A percentile compares a stretch with the other conserved stretches of the same genome.
These are phyloP conservation scores for Yamadazyma conglobata DNA, from an alignment of 1,139 yeast genomes.

Conservation along the genomic window DNA sequence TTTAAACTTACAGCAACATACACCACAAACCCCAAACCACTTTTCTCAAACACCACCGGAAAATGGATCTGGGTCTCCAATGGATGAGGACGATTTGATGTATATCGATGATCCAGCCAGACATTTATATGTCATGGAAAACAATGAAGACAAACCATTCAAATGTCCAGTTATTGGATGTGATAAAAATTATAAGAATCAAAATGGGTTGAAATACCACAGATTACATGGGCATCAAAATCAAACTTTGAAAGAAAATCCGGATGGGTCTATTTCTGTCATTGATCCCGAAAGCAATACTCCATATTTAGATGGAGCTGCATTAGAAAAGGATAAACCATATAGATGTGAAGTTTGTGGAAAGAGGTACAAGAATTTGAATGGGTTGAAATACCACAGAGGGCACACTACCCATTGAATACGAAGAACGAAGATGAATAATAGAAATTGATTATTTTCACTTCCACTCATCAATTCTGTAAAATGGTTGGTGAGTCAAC, in stretches of 20 bases:
- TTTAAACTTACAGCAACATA: slow-evolving; percentile 16
- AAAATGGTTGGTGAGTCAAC: too few relatives aligned
- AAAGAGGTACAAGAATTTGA: slow-evolving; percentile 90
- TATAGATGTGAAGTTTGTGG: slow-evolving; percentile 98
- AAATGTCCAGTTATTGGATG: slow-evolving; percentile 98
- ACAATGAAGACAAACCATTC: slow-evolving; percentile 90
- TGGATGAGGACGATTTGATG: slow-evolving; percentile 44
- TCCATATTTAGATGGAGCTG: slow-evolving; percentile 89
- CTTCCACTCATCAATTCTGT: too few relatives aligned
- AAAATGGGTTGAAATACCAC: slow-evolving; percentile 94
- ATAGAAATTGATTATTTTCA: too few relatives aligned
- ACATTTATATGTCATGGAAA: slow-evolving; percentile 86
- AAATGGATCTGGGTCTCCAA: slow-evolving; percentile 20
- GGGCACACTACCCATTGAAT: slow-evolving; percentile 91
- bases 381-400: slow-evolving; percentile 94
- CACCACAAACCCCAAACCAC: slow-evolving; percentile 18
- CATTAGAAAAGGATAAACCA: slow-evolving; percentile 96
- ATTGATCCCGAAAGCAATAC: slow-evolving; percentile 91
- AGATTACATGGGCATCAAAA: slow-evolving; percentile 96
- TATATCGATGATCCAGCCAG: slow-evolving; percentile 92
- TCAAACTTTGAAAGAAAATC: slow-evolving; percentile 84
- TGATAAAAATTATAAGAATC: slow-evolving; percentile 95
- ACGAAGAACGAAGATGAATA: background rate
- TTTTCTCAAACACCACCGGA: slow-evolving; percentile 17
- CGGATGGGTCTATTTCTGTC: slow-evolving; percentile 89